Conservation (phyloP, 495 filamentous ascomycete genomes). For the Pyrenopolyporus hunteri region DNA sequence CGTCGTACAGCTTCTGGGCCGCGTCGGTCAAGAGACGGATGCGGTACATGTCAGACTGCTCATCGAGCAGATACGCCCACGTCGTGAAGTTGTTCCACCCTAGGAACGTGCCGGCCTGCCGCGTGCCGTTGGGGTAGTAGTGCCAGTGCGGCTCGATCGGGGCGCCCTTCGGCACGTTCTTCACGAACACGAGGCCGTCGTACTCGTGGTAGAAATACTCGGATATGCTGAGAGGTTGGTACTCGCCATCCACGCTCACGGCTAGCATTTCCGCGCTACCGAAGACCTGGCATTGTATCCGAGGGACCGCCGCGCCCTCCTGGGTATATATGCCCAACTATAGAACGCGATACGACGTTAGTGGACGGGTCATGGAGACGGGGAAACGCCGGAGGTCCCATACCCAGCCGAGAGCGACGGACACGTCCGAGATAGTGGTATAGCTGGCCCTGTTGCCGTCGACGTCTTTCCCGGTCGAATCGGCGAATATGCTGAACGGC, state of each 20-base stretch:
- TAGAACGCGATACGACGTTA: too few relatives aligned
- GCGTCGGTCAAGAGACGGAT: conserved; percentile 25
- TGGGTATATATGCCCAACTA: conserved; percentile 16
- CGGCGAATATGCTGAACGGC: conserved; percentile 25
- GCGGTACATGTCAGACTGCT: conserved; percentile 9
- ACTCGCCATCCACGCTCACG: conserved; percentile 18
- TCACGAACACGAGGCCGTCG: conserved; percentile 25
- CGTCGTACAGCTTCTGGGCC: not conserved
- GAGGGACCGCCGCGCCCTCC: conserved; percentile 10
- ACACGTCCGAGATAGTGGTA: conserved; percentile 8
- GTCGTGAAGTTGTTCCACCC: conserved; percentile 32
- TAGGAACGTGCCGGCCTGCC: conserved; percentile 27
- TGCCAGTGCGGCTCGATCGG: conserved; percentile 36
- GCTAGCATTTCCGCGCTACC: conserved; percentile 33
- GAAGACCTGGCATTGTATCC: conserved; percentile 30
- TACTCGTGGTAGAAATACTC: conserved; percentile 35
- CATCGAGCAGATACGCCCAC: conserved; percentile 28
- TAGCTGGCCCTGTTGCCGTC: conserved; percentile 28
- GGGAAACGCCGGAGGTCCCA: not conserved
- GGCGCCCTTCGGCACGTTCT: conserved; percentile 21
- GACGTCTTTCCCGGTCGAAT: conserved; percentile 28
- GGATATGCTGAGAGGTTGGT: conserved; percentile 31
- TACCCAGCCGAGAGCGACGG: conserved; percentile 27
- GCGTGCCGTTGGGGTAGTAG: conserved; percentile 33
- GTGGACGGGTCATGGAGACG: too few relatives aligned